Conservation (phyloP, 1,139 yeast species). For the Debaryomycetaceae sp. region DNA sequence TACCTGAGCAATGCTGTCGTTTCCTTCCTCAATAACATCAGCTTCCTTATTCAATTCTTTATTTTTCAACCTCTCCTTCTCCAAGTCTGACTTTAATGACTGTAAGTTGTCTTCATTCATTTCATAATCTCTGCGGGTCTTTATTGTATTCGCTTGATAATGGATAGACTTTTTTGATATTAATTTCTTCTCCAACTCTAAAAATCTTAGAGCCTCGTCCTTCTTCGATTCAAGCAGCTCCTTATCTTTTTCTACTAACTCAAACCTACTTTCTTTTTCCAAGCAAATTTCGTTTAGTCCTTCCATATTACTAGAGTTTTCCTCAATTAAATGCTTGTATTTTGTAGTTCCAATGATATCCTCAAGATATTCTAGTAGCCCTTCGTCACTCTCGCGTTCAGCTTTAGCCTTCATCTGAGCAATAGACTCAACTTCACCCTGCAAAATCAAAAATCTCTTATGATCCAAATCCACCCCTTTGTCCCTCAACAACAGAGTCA, state of each 20-base stretch:
- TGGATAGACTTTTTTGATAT: slow-evolving; percentile 52
- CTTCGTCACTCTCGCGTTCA: slow-evolving; percentile 89
- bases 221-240: slow-evolving; percentile 66
- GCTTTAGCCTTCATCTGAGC: slow-evolving; percentile 99
- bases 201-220: slow-evolving; percentile 62
- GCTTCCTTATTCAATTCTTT: slow-evolving; percentile 43
- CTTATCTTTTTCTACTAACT: slow-evolving; percentile 76
- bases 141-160: slow-evolving; percentile 51
- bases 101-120: slow-evolving; percentile 31
- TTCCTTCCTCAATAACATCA: slow-evolving; percentile 37
- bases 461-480: slow-evolving; percentile 95
- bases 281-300: slow-evolving; percentile 72
- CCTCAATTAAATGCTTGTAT: slow-evolving; percentile 76
- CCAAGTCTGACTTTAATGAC: slow-evolving; percentile 41
- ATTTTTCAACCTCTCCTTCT: slow-evolving; percentile 27
- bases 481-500: slow-evolving; percentile 67
- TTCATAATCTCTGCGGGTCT: slow-evolving; percentile 37
- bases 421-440: slow-evolving; percentile 97
- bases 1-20: slow-evolving; percentile 30
- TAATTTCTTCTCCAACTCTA: slow-evolving; percentile 63
- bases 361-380: slow-evolving; percentile 87
- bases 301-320: slow-evolving; percentile 56
- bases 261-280: slow-evolving; percentile 78
- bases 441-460: slow-evolving; percentile 87
- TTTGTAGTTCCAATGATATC: slow-evolving; percentile 94